These are phyloP conservation scores for Fusarium sp. DNA, from an alignment of 2,329 filamentous ascomycete genomes.

Conservation along the genomic window DNA sequence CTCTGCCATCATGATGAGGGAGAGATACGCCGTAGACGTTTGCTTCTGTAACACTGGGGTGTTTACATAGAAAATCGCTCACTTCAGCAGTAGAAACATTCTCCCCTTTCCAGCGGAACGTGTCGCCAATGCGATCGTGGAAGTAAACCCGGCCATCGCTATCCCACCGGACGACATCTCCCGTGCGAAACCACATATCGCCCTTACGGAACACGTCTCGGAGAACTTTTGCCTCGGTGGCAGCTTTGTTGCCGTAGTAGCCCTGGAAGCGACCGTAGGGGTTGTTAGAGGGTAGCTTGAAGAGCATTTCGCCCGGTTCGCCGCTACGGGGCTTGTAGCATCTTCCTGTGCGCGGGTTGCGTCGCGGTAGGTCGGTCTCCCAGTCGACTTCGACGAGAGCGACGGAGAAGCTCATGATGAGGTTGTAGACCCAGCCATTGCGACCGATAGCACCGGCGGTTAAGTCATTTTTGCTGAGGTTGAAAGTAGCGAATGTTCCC, in stretches of 20 bases:
- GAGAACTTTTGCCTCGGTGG: constrained; percentile 81
- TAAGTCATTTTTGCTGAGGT: constrained; percentile 80
- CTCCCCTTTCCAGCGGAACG: constrained; percentile 86
- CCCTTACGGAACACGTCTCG: constrained; percentile 80
- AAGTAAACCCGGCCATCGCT: constrained; percentile 82
- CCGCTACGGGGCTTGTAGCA: constrained; percentile 72
- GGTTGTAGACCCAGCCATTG: constrained; percentile 72
- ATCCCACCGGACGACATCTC: constrained; percentile 84
- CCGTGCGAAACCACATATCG: constrained; percentile 87
- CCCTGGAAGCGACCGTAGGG: constrained; percentile 80
- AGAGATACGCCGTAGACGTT: constrained; percentile 89
- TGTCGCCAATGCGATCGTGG: constrained; percentile 84
- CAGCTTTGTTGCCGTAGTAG: constrained; percentile 81
- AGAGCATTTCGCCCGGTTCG: constrained; percentile 82
- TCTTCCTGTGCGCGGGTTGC: constrained; percentile 78
- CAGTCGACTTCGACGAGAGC: constrained; percentile 80
- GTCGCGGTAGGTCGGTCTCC: constrained; percentile 76
- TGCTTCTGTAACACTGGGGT: constrained; percentile 78
- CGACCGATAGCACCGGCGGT: constrained; percentile 84
- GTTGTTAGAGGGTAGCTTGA: constrained; percentile 76
- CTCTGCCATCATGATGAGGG: constrained; percentile 86
- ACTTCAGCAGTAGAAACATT: constrained; percentile 89
- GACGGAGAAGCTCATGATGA: constrained; percentile 66
- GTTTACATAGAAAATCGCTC: constrained; percentile 78
- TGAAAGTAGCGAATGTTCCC: constrained; percentile 78